Evolutionary conservation across 805 yeast species (phyloP), one percentile per base, ranked within the genome.

Genomic region (Geotrichum ghanense): DNA sequence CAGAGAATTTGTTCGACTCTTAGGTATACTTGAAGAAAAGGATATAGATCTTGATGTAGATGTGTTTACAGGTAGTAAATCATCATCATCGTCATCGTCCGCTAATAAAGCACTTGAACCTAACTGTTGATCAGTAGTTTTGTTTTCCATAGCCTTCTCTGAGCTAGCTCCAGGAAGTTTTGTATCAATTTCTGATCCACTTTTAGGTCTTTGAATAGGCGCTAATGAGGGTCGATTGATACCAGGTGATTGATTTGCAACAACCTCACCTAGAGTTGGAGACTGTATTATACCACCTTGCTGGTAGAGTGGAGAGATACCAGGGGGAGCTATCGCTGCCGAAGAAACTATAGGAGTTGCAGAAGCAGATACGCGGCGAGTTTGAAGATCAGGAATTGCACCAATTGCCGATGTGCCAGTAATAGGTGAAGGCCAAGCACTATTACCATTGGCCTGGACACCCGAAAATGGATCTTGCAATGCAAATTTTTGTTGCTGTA

Each of bases 41-140:
- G 37, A 31, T 19, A 31, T 31, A 4, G 37, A 31, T 10, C 37
- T 16, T 10, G 37, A n/a, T 10, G 37, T 31, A n/a, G 37, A 19
- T 19, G 16, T 31, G 20, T 43, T 43, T 41, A 31, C 21, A 2
- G 41, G 24, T n/a, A 31, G 22, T 10, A 34, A 14, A 19, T 19
- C 35, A 3, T 26, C 31, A 40, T 17, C 22, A 17, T 49, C 48
- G 16, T 51, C 48, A 12, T 52, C 53, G 25, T 46, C 54, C 2
- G 46, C 51, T 7, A 51, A 34, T 21, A 53, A 46, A 17, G 52
- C 44, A 6, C 49, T 35, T 26, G 49, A 39, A 2, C 54, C 53
- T 48, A 54, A 47, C 12, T 48, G 19, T 17, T 54, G 46, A 22
- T 46, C n/a, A n/a, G n/a, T n/a, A 12, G 12, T 31, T 5, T n/a